Evolutionary conservation across 768 basidiomycete species (phyloP).

Genomic region (Candolleomyces aberdarensis): DNA sequence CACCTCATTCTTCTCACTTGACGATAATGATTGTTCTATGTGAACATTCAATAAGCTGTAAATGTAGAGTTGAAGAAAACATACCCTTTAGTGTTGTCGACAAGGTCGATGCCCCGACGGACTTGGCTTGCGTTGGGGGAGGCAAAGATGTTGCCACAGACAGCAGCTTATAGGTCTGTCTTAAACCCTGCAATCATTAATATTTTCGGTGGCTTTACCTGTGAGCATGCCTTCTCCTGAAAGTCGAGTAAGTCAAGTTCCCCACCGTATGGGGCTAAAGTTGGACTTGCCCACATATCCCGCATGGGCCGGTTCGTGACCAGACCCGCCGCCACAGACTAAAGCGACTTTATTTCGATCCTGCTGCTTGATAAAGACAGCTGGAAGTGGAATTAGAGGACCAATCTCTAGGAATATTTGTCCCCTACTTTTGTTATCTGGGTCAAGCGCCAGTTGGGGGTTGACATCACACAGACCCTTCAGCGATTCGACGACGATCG

Average conservation of each 20-base stretch:
- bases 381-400: constrained; percentile 32
- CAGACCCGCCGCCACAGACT: constrained; percentile 81
- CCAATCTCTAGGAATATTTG: neutral
- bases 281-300: constrained; percentile 73
- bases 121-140: constrained; percentile 88
- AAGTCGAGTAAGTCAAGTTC: neutral
- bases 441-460: constrained; percentile 68
- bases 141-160: constrained; percentile 88
- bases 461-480: constrained; percentile 69
- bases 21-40: constrained; percentile 77
- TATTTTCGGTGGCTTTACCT: constrained; percentile 34
- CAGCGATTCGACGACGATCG: constrained; percentile 78
- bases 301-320: constrained; percentile 90
- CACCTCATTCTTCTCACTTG: constrained; percentile 45
- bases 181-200: neutral
- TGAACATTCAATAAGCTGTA: neutral
- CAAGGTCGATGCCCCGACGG: constrained; percentile 71
- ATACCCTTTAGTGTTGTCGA: constrained; percentile 70
- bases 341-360: constrained; percentile 70
- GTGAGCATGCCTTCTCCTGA: constrained; percentile 75
- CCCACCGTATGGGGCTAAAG: neutral
- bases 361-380: constrained; percentile 55
- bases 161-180: constrained; percentile 42
- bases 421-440: constrained; percentile 59
- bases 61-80: constrained; percentile 13